phyloP scores from a whole-genome alignment of 2,329 filamentous ascomycete genomes.

The Dothidotthia symphoricarpi region DNA sequence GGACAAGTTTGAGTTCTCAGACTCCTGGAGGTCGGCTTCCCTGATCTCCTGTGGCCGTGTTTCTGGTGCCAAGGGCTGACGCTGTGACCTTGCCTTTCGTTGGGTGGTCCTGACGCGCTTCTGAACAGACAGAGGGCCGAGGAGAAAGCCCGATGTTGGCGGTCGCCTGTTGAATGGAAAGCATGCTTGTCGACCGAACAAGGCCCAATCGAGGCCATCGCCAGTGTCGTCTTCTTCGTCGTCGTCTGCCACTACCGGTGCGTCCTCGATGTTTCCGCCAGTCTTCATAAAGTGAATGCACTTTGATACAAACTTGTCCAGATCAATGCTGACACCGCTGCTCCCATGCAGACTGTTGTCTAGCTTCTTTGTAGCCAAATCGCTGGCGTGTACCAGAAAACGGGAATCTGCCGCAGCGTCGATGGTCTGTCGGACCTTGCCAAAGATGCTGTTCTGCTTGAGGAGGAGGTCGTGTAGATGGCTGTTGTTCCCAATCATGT shows the following conservation, averaged over 20 bases:
- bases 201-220: conserved; percentile 77
- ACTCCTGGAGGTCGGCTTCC: conserved; percentile 69
- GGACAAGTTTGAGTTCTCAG: conserved; percentile 78
- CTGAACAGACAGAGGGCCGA: conserved; percentile 85
- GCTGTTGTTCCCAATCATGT: conserved; percentile 65
- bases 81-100: conserved; percentile 67
- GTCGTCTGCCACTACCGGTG: conserved; percentile 50
- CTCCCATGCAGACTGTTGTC: conserved; percentile 72
- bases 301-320: conserved; percentile 89
- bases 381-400: conserved; percentile 76
- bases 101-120: conserved; percentile 72
- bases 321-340: conserved; percentile 71
- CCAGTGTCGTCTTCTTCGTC: conserved; percentile 65
- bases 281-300: conserved; percentile 81
- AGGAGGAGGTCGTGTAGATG: conserved; percentile 65
- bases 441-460: conserved; percentile 64
- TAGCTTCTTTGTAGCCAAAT: conserved; percentile 76
- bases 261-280: conserved; percentile 57
- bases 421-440: conserved; percentile 76
- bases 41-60: conserved; percentile 73
- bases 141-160: conserved; percentile 75
- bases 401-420: conserved; percentile 89
- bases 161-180: conserved; percentile 72
- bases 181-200: conserved; percentile 75
- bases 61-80: conserved; percentile 66